Conservation (phyloP, 306 rosid species). For the Argentina anserina region DNA sequence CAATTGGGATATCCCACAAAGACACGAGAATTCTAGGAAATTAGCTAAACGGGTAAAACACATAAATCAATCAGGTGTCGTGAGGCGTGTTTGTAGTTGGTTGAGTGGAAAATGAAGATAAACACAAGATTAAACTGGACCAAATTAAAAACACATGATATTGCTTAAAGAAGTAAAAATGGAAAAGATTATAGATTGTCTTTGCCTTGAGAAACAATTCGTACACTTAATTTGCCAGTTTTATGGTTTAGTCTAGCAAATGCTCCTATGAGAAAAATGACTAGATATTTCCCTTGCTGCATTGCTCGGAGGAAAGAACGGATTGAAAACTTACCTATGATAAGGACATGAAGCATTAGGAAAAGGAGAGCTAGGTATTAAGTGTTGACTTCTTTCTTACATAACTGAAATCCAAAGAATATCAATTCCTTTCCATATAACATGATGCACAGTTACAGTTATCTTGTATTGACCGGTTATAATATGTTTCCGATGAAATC, state of each 20-base stretch:
- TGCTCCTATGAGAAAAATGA: background rate
- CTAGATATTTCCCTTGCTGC: background rate
- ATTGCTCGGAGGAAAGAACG: background rate
- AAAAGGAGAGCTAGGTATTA: background rate
- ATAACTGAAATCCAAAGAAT: background rate
- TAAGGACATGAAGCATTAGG: background rate
- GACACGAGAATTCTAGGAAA: background rate
- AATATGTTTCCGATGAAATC: background rate
- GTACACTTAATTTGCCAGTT: background rate
- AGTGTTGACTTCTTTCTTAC: background rate
- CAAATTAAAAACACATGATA: background rate
- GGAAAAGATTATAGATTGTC: background rate
- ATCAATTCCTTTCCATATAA: background rate
- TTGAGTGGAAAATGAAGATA: background rate
- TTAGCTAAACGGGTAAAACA: background rate
- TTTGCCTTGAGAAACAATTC: background rate
- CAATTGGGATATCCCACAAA: background rate
- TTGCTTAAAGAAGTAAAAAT: background rate
- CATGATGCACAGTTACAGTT: background rate
- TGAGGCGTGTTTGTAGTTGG: background rate
- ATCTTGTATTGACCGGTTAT: background rate
- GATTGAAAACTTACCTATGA: background rate
- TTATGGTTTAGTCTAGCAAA: background rate
- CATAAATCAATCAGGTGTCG: background rate
- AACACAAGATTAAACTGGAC: background rate